These are phyloP conservation scores for Aspergillus intermedius DNA, from an alignment of 2,329 filamentous ascomycete genomes.

Conservation along the genomic window DNA sequence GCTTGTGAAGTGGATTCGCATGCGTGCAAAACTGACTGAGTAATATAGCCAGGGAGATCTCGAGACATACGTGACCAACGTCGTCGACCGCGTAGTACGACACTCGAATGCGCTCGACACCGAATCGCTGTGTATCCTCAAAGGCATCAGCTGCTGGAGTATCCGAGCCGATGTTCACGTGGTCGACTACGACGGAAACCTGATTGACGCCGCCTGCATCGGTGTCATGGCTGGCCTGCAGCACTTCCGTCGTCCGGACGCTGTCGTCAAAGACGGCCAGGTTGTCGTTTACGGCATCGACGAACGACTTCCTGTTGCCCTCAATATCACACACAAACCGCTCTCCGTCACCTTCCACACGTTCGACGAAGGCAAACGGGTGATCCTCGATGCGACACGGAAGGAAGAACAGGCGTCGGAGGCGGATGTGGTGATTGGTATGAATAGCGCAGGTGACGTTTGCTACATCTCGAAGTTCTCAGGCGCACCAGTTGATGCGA, in stretches of 20 bases:
- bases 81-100: slow-evolving; percentile 90
- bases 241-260: slow-evolving; percentile 87
- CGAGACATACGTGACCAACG: slow-evolving; percentile 77
- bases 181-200: slow-evolving; percentile 80
- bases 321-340: slow-evolving; percentile 87
- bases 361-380: slow-evolving; percentile 48
- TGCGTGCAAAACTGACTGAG: slow-evolving; percentile 6
- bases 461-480: slow-evolving; percentile 89
- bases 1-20: not conserved
- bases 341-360: slow-evolving; percentile 87
- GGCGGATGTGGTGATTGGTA: slow-evolving; percentile 67
- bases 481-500: slow-evolving; percentile 72
- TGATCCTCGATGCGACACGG: slow-evolving; percentile 41
- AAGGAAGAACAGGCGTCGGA: slow-evolving; percentile 52
- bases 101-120: slow-evolving; percentile 89
- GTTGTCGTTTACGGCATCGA: slow-evolving; percentile 77
- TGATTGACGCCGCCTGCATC: slow-evolving; percentile 79
- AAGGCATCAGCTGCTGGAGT: slow-evolving; percentile 85
- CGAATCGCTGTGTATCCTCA: slow-evolving; percentile 88
- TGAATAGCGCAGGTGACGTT: slow-evolving; percentile 85
- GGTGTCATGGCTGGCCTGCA: slow-evolving; percentile 81
- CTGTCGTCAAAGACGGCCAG: slow-evolving; percentile 74
- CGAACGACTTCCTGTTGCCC: slow-evolving; percentile 81
- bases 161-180: slow-evolving; percentile 89
- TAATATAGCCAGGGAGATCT: slow-evolving; percentile 62